Conservation (phyloP, 129 eudicot species). For the Flaveria sonorensis region DNA sequence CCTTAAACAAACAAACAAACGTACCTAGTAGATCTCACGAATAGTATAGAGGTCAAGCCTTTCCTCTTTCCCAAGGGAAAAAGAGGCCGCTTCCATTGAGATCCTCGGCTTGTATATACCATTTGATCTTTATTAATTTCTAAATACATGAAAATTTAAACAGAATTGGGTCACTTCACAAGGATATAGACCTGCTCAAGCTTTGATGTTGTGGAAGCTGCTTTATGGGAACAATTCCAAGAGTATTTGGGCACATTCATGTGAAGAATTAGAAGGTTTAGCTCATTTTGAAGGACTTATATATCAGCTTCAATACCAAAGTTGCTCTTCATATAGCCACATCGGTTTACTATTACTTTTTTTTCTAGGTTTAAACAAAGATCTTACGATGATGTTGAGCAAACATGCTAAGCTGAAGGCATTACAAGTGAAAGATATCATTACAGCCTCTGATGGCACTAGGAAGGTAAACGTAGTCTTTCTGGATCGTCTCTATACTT, state of each 20-base stretch:
- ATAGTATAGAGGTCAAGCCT: no score
- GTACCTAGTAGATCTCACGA: no score
- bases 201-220: slow-evolving; percentile 94
- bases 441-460: slow-evolving; percentile 83
- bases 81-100: no score
- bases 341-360: background rate
- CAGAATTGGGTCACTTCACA: slow-evolving; percentile 81
- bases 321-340: background rate
- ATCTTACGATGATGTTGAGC: slow-evolving; percentile 63
- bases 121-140: background rate
- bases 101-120: background rate
- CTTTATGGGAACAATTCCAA: slow-evolving; percentile 68
- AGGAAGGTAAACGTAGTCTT: slow-evolving; percentile 68
- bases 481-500: slow-evolving; percentile 27
- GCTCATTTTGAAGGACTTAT: background rate
- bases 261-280: slow-evolving; percentile 79
- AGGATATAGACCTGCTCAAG: slow-evolving; percentile 93
- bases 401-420: slow-evolving; percentile 66
- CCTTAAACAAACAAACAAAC: background rate
- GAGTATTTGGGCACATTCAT: slow-evolving; percentile 65
- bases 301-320: background rate
- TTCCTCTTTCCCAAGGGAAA: no score
- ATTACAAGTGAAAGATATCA: slow-evolving; percentile 66
- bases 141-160: slow-evolving; percentile 21
- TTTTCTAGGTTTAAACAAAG: slow-evolving; percentile 75